Base-by-base conservation (phyloP, 148 eudicot species). In the Persicaria maculosa region DNA sequence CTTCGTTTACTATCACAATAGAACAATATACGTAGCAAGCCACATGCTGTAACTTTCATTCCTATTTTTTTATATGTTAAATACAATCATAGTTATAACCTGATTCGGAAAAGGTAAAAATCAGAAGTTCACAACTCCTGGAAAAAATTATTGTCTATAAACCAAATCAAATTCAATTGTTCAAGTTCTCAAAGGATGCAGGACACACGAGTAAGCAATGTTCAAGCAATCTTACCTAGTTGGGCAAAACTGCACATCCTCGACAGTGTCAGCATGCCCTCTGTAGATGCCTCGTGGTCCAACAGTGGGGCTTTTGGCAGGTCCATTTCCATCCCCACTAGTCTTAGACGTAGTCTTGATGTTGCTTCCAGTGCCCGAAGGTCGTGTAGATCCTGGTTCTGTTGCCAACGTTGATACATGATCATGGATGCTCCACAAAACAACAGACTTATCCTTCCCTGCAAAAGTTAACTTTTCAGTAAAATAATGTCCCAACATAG, bases 191-290 rank as follows among this genome's bases (percentile, higher is more conserved):
- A 25, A 1, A 64, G 6, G n/a, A 31, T 12, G 14, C 31, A 36
- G 44, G 46, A 11, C 9, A 65, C n/a, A 65, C 43, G 6, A 4
- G n/a, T 65, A 65, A 65, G 46, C 45, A 40, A 10, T 65, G 70
- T 65, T 1, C 68, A 58, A 50, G 76, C 17, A 69, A 80, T 65
- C 70, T 48, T 64, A 71, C 98, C 96, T 95, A 76, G 90, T 79
- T 61, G 98, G 97, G 78, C 93, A 90, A 80, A 95, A 95, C 68
- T 95, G 97, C 47, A 95, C 98, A 86, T 95, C 98, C 79, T 95
- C 97, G 59, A 95, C 98, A 81, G 98, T 95, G 75, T 95, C 96
- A 46, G 77, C 81, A 52, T 95, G 98, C 76, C 98, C 98, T 72
- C 79, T 82, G 83, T 84, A 95, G 57, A 84, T 84, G 72, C 93